phyloP scores from a whole-genome alignment of 345 rosid species.

The Draba incana region DNA sequence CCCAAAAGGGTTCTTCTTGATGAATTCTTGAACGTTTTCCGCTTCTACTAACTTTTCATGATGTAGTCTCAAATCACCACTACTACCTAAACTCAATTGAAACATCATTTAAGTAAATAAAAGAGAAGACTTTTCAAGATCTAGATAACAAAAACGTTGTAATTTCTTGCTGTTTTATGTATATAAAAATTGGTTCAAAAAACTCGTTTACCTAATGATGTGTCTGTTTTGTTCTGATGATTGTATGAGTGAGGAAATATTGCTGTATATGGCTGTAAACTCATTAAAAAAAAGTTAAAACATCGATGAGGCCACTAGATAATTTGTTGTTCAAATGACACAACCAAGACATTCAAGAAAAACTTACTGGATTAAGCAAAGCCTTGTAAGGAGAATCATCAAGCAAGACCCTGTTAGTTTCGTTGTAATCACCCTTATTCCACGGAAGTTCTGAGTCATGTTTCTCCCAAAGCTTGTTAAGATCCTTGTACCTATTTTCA shows the following conservation, averaged over 20 bases:
- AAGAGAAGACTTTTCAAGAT: neutral
- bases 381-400: conserved; percentile 97
- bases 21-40: conserved; percentile 58
- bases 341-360: neutral
- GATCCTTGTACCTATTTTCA: conserved; percentile 74
- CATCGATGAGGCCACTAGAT: neutral
- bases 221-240: conserved; percentile 51
- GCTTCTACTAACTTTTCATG: conserved; percentile 57
- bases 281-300: neutral
- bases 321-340: neutral
- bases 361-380: conserved; percentile 90
- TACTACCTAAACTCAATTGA: conserved; percentile 50
- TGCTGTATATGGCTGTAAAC: conserved; percentile 62
- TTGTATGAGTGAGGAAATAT: conserved; percentile 74
- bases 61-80: conserved; percentile 71
- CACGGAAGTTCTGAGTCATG: conserved; percentile 65
- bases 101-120: neutral
- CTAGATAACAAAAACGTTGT: neutral
- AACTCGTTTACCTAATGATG: conserved; percentile 62
- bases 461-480: conserved; percentile 73
- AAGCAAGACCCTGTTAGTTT: conserved; percentile 74
- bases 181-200: neutral
- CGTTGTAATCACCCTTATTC: conserved; percentile 62
- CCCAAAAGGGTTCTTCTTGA: conserved; percentile 68
- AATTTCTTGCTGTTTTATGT: too few species aligned